These are phyloP conservation scores for Aspergillus texensis DNA, from an alignment of 2,329 filamentous ascomycete species.

Conservation along the genomic window DNA sequence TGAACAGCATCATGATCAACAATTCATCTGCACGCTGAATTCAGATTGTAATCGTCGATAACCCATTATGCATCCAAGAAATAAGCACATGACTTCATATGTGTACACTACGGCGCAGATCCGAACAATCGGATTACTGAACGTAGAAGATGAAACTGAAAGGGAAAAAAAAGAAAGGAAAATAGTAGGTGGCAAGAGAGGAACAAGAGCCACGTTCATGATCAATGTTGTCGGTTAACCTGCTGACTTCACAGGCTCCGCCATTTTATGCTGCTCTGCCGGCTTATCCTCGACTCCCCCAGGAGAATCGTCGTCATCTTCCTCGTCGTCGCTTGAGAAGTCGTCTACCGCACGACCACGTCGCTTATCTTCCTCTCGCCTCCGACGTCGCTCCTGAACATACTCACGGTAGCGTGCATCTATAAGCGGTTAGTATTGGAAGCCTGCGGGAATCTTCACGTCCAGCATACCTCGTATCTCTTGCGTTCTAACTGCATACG, in stretches of 20 bases:
- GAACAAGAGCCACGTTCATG: neutral
- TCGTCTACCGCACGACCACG: conserved; percentile 32
- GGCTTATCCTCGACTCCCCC: conserved; percentile 37
- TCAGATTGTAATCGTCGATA: neutral
- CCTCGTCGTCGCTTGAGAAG: conserved; percentile 41
- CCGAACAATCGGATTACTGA: neutral
- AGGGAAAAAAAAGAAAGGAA: neutral
- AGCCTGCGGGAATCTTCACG: neutral
- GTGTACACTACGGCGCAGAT: neutral
- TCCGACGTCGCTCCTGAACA: conserved; percentile 40
- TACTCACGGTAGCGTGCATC: conserved; percentile 42
- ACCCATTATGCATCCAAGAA: neutral
- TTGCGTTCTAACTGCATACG: conserved; percentile 78
- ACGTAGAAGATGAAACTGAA: neutral
- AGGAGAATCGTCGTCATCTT: conserved; percentile 32
- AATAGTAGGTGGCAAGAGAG: neutral
- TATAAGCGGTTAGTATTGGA: conserved; percentile 23
- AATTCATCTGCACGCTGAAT: neutral
- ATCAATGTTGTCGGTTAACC: neutral
- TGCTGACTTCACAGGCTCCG: conserved; percentile 10
- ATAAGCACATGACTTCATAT: neutral
- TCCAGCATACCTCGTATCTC: conserved; percentile 71
- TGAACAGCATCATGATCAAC: neutral
- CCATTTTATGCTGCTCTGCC: conserved; percentile 11
- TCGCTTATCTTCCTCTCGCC: conserved; percentile 48